These are phyloP conservation scores for Dendrobium officinale DNA, from an alignment of 106 monocot genomes.

Conservation along the genomic window DNA sequence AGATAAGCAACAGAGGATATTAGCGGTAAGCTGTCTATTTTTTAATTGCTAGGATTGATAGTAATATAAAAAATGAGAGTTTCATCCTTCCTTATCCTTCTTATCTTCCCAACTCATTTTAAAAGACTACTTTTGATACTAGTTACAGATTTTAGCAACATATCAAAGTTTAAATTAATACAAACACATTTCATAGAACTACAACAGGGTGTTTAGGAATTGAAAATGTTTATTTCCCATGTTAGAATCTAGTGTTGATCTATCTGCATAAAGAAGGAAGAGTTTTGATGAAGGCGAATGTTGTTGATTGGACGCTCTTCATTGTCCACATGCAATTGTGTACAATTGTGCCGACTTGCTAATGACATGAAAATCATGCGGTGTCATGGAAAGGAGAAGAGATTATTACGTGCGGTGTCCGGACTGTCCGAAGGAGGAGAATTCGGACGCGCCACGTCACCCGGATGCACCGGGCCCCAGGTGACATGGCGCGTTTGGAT, in stretches of 20 bases:
- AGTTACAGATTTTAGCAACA: conserved; percentile 1
- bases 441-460: too few species aligned
- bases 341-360: not conserved
- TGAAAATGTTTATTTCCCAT: not conserved
- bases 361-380: not conserved
- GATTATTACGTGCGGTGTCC: too few species aligned
- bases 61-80: not conserved
- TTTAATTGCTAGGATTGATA: not conserved
- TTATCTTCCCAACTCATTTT: not conserved
- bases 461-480: too few species aligned
- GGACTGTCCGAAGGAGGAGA: too few species aligned
- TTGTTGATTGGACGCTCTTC: not conserved
- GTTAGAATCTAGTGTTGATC: not conserved
- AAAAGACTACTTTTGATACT: not conserved
- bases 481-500: too few species aligned
- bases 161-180: not conserved
- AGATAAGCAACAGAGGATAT: conserved; percentile 55
- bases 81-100: not conserved
- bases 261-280: not conserved
- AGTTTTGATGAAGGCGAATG: not conserved
- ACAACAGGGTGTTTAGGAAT: not conserved
- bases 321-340: not conserved
- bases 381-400: not conserved
- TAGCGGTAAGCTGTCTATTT: conserved; percentile 33
- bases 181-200: not conserved